phyloP scores from a whole-genome alignment of 139 green algal species.

The Diplosphaera chodatii region DNA sequence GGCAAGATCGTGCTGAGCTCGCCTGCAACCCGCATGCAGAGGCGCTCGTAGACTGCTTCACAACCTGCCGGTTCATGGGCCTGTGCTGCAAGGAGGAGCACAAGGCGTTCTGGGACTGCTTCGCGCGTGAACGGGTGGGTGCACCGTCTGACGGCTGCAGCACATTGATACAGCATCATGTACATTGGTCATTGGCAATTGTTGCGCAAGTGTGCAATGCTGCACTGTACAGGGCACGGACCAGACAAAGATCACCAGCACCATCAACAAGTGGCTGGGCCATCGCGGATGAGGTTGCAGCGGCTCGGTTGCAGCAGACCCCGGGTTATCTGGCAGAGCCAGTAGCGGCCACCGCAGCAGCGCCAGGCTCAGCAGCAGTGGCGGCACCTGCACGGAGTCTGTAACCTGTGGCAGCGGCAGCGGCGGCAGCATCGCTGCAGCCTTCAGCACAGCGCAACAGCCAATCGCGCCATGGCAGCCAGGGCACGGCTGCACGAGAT shows the following conservation, averaged over 20 bases:
- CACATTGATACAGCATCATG: too few relatives aligned
- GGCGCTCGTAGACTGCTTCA: neutral
- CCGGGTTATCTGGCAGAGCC: too few relatives aligned
- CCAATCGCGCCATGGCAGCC: neutral
- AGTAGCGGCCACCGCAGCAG: too few relatives aligned
- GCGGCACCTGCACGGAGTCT: too few relatives aligned
- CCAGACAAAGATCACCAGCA: neutral
- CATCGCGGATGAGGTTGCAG: neutral
- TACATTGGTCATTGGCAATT: too few relatives aligned
- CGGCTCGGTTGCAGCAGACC: too few relatives aligned
- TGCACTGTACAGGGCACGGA: neutral
- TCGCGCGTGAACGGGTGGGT: neutral
- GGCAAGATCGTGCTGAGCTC: too few relatives aligned
- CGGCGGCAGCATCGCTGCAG: too few relatives aligned
- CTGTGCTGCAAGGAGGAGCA: slow-evolving; percentile 4
- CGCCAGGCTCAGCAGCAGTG: too few relatives aligned
- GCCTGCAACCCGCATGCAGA: neutral
- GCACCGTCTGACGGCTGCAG: too few relatives aligned
- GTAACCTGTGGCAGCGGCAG: too few relatives aligned
- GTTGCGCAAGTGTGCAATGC: neutral
- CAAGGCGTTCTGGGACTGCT: slow-evolving; percentile 5
- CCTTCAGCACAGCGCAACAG: too few relatives aligned
- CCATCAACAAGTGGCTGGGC: neutral
- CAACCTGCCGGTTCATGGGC: neutral
- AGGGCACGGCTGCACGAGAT: neutral